A percentile compares a stretch with the other conserved stretches of the same genome.
phyloP scores from a whole-genome alignment of 441 rosid genomes.

The Populus tomentosa region DNA sequence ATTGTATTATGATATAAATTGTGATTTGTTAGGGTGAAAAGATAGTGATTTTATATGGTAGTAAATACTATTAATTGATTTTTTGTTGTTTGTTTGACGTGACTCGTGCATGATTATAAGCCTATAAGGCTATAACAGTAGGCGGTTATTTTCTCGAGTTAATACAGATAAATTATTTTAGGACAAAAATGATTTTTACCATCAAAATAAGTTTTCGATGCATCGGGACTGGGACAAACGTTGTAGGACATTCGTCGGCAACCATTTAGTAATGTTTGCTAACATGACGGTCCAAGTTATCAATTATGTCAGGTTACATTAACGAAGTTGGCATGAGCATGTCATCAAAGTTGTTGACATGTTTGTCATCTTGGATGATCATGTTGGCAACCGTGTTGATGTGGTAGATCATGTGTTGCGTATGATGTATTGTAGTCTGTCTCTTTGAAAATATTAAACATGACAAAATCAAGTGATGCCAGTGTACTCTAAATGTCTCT shows the following conservation, averaged over 20 bases:
- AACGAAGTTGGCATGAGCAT: background rate
- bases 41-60: background rate
- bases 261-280: no score
- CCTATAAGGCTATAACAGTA: background rate
- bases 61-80: background rate
- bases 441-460: background rate
- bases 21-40: background rate
- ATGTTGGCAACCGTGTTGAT: background rate
- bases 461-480: background rate
- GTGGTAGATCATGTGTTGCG: background rate
- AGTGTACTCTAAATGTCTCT: background rate
- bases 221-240: no score
- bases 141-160: background rate
- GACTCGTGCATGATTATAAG: background rate
- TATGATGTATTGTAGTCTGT: background rate
- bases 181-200: background rate
- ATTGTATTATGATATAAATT: no score
- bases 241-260: no score
- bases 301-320: background rate
- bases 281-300: no score
- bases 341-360: background rate
- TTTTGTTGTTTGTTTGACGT: background rate
- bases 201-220: no score
- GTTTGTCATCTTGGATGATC: background rate
- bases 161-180: no score